Evolutionary conservation across 164 flowering plant genomes (phyloP).

Genomic region (Kalanchoe fedtschenkoi): DNA sequence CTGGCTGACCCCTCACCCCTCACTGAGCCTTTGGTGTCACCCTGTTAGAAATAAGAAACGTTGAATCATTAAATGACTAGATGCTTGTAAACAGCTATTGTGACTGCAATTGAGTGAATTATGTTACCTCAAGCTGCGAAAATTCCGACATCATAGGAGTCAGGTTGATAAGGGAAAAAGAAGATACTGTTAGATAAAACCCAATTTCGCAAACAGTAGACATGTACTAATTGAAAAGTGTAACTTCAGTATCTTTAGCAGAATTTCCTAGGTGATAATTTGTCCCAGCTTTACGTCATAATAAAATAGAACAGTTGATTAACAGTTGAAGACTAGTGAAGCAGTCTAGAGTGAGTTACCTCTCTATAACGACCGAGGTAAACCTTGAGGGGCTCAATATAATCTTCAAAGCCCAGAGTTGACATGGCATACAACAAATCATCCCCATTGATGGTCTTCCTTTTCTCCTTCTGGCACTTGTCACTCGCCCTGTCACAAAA

Average conservation of each 20-base stretch:
- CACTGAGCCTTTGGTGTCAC: slow-evolving; percentile 55
- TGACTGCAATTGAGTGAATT: not conserved
- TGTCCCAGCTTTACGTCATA: too few relatives aligned
- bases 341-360: slow-evolving; percentile 18
- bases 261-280: too few relatives aligned
- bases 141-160: not conserved
- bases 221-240: too few relatives aligned
- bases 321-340: not conserved
- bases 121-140: slow-evolving; percentile 5
- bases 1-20: slow-evolving; percentile 25
- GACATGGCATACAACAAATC: slow-evolving; percentile 81
- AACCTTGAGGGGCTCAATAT: slow-evolving; percentile 52
- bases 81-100: not conserved
- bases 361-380: slow-evolving; percentile 57
- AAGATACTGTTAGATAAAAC: not conserved
- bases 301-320: too few relatives aligned
- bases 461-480: slow-evolving; percentile 69
- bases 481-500: slow-evolving; percentile 54
- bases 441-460: slow-evolving; percentile 74
- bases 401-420: slow-evolving; percentile 65
- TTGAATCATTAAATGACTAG: not conserved
- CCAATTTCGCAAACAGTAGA: not conserved
- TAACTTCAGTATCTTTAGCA: too few relatives aligned
- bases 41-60: slow-evolving; percentile 18
- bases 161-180: not conserved